A percentile compares a stretch with the other conserved stretches of the same genome.
These are phyloP conservation scores for Phialocephala sp. DNA, from an alignment of 2,329 filamentous ascomycete genomes.

Conservation along the genomic window DNA sequence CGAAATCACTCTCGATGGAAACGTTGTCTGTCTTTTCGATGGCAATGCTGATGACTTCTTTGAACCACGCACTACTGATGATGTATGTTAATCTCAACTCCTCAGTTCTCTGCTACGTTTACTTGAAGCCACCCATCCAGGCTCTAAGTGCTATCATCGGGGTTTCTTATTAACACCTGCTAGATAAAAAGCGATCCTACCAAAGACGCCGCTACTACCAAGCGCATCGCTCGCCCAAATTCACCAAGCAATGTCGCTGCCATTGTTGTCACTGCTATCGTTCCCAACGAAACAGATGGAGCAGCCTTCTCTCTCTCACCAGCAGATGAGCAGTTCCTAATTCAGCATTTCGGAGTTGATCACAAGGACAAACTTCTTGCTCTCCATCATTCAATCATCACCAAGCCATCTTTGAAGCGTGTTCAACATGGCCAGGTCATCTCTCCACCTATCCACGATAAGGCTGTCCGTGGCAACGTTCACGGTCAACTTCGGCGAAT, in stretches of 20 bases:
- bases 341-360: background rate
- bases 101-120: background rate
- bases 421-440: slow-evolving; percentile 59
- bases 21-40: slow-evolving; percentile 65
- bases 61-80: background rate
- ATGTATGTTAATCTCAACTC: slow-evolving; percentile 24
- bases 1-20: slow-evolving; percentile 68
- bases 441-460: slow-evolving; percentile 62
- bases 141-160: background rate
- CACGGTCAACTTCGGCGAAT: slow-evolving; percentile 64
- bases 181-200: background rate
- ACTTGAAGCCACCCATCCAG: background rate
- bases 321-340: slow-evolving; percentile 9
- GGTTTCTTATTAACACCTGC: background rate
- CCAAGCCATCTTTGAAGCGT: slow-evolving; percentile 59
- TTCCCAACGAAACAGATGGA: background rate
- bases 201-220: background rate
- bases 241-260: background rate
- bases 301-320: background rate
- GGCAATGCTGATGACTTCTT: slow-evolving; percentile 30
- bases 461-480: slow-evolving; percentile 64
- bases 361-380: slow-evolving; percentile 56
- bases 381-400: slow-evolving; percentile 59
- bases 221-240: background rate
- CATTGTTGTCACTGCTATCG: background rate